These are phyloP conservation scores for Botrytis elliptica DNA, from an alignment of 2,329 filamentous ascomycete genomes.

Conservation along the genomic window DNA sequence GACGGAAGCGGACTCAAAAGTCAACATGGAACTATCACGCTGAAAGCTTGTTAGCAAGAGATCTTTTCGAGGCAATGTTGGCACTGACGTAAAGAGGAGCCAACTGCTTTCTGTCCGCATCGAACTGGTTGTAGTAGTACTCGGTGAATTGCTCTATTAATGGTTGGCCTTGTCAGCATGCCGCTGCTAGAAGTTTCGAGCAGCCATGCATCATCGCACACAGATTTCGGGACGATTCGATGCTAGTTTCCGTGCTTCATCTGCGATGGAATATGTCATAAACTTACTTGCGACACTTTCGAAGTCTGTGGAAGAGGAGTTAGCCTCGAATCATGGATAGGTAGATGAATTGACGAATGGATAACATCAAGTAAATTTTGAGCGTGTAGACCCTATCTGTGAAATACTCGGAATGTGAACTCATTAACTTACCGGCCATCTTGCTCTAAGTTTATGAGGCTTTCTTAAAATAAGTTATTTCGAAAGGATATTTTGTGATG, in stretches of 20 bases:
- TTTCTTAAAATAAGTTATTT: neutral
- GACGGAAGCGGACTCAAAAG: conserved; percentile 73
- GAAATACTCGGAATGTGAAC: neutral
- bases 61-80: conserved; percentile 22
- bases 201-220: neutral
- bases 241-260: neutral
- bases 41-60: conserved; percentile 43
- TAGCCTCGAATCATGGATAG: conserved; percentile 25
- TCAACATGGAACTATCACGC: conserved; percentile 86
- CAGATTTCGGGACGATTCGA: neutral
- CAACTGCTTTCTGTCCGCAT: conserved; percentile 65
- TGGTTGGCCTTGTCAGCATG: conserved; percentile 30
- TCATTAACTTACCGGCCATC: conserved; percentile 37
- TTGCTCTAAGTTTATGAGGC: conserved; percentile 25
- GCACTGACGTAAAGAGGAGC: conserved; percentile 74
- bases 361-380: neutral
- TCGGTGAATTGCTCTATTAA: conserved; percentile 76
- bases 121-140: conserved; percentile 91
- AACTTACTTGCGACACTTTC: conserved; percentile 44
- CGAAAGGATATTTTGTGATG: conserved; percentile 17
- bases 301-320: conserved; percentile 40
- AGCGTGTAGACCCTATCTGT: neutral
- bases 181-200: conserved; percentile 12
- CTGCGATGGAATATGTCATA: neutral
- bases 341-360: neutral